A percentile compares a stretch with the other conserved stretches of the same genome.
These are phyloP conservation scores for Quillaja saponaria DNA, from an alignment of 306 rosid genomes.

Conservation along the genomic window DNA sequence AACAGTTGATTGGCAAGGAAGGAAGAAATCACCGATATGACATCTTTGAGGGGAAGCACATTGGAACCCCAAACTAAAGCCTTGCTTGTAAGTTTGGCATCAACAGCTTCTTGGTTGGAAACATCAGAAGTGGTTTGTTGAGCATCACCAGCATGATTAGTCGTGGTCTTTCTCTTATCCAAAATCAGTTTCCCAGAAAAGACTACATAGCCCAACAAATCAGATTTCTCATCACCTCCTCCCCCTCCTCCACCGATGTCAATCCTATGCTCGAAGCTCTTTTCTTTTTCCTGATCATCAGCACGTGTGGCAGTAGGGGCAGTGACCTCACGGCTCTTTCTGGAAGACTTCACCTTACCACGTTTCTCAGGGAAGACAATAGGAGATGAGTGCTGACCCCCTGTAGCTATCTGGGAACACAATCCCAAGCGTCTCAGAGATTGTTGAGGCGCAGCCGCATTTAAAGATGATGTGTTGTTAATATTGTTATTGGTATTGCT, in stretches of 20 bases:
- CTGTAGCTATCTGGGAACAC: slow-evolving; percentile 88
- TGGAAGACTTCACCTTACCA: slow-evolving; percentile 56
- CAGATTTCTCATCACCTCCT: slow-evolving; percentile 92
- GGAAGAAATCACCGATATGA: slow-evolving; percentile 79
- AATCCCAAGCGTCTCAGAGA: slow-evolving; percentile 80
- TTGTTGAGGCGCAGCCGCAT: slow-evolving; percentile 70
- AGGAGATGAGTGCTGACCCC: slow-evolving; percentile 88
- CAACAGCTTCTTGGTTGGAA: slow-evolving; percentile 50
- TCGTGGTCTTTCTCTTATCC: slow-evolving; percentile 62
- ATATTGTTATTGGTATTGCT: slow-evolving; percentile 36
- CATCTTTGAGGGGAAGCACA: slow-evolving; percentile 72
- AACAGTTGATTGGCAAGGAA: slow-evolving; percentile 31
- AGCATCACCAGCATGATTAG: slow-evolving; percentile 36
- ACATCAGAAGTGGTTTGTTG: slow-evolving; percentile 47
- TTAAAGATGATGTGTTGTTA: slow-evolving; percentile 47
- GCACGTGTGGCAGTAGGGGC: slow-evolving; percentile 30
- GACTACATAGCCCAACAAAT: slow-evolving; percentile 79
- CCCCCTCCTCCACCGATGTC: slow-evolving; percentile 63
- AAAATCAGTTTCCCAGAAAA: slow-evolving; percentile 73
- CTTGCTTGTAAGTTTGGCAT: slow-evolving; percentile 87
- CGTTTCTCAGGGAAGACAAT: slow-evolving; percentile 93
- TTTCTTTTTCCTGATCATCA: slow-evolving; percentile 50
- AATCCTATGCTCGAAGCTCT: slow-evolving; percentile 79
- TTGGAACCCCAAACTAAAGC: slow-evolving; percentile 86
- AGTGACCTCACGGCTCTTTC: slow-evolving; percentile 44